Evolutionary conservation across 1,284 basidiomycete genomes (phyloP), one percentile per base, ranked within the genome.

Genomic region (Peniophora sp.): DNA sequence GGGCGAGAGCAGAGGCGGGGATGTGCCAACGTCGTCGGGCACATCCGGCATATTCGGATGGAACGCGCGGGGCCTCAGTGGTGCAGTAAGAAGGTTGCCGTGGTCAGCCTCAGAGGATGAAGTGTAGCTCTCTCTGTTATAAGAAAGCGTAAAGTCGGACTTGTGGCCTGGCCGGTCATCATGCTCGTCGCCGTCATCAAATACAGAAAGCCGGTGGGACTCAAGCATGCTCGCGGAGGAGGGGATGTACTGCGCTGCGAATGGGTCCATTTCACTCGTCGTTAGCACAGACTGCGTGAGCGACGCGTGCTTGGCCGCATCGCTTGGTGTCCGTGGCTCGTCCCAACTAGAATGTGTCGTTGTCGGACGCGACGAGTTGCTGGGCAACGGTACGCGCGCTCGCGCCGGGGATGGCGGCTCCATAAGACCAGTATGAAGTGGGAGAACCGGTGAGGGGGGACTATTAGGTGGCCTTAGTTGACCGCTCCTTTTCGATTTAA

Each of bases 191-290:
- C 69, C 66, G 53, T 73, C 74, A 0, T 80, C 81, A 58, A 75
- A 75, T 12, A 69, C 72, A 22, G 80, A 81, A 27, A 78, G 66
- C 72, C 77, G 52, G 65, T 66, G 57, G 64, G 70, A 54, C 53
- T 68, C 67, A 51, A 68, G 69, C 27, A 58, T 50, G 43, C 57
- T 44, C 17, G 56, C 58, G 47, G 72, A 68, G 25, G 73, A 58
- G 27, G 74, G 63, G 38, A 78, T 68, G 47, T 70, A 69, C 47
- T 71, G 69, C 16, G 75, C 71, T 34, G 78, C 79, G 56, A 85
- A 84, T 5, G 82, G 81, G 65, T 85, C 81, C 11, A 68, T 55
- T 56, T 84, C 82, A 17, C 79, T 78, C 34, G 83, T 70, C 8
- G 81, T 81, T 51, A 83, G 63, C 49, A 85, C 65, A 5, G 82